Percentiles rank a stretch among this genome's conserved stretches.
Conservation (phyloP, 2,329 filamentous ascomycete genomes). For the Colletotrichum brevisporum region DNA sequence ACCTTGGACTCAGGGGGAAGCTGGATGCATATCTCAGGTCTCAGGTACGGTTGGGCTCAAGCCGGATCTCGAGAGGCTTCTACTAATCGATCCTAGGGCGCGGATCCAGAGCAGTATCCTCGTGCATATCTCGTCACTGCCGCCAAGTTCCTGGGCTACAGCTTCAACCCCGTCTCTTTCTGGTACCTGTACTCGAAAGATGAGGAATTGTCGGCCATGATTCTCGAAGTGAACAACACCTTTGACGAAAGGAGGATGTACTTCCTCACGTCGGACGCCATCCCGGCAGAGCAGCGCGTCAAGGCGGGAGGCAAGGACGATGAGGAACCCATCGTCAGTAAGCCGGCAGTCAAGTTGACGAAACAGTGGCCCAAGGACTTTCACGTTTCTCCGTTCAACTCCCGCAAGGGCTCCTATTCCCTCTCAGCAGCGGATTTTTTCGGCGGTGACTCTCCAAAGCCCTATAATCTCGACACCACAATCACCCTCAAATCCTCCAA, state of each 20-base stretch:
- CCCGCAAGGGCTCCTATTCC: conserved; percentile 68
- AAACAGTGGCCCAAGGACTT: conserved; percentile 78
- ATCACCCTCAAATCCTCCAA: conserved; percentile 74
- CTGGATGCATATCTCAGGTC: conserved; percentile 70
- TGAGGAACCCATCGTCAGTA: conserved; percentile 42
- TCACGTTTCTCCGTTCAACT: conserved; percentile 83
- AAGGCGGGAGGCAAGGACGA: conserved; percentile 4
- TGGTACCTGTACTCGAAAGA: conserved; percentile 80
- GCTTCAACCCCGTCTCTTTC: conserved; percentile 83
- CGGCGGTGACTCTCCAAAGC: conserved; percentile 52
- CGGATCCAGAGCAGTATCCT: conserved; percentile 73
- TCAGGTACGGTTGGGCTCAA: conserved; percentile 59
- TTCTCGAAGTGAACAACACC: conserved; percentile 83
- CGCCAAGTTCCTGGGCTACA: conserved; percentile 76
- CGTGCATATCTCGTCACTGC: conserved; percentile 81
- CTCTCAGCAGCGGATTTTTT: conserved; percentile 65
- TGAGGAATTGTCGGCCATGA: conserved; percentile 72
- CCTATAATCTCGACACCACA: conserved; percentile 67
- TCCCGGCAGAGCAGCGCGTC: conserved; percentile 40
- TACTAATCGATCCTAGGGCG: conserved; percentile 58
- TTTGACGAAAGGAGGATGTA: conserved; percentile 81
- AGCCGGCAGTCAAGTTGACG: conserved; percentile 54
- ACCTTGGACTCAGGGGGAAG: conserved; percentile 73
- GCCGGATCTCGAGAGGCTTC: neutral
- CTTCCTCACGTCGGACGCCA: conserved; percentile 62